Evolutionary conservation across 2,329 filamentous ascomycete genomes (phyloP), one percentile per base, ranked within the genome.

Genomic region (Exserohilum rostratum): DNA sequence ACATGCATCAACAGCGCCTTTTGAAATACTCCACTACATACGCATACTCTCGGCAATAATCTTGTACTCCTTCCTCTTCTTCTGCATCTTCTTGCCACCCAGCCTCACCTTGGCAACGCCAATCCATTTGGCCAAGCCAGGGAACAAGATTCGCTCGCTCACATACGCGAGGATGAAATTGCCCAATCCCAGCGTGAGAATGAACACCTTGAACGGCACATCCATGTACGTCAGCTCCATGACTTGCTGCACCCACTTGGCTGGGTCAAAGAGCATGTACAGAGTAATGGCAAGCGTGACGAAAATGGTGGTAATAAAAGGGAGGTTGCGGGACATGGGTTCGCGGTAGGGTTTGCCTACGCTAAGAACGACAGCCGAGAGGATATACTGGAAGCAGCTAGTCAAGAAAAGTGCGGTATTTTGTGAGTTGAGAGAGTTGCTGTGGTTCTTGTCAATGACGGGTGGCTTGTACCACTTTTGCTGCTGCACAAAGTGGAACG

Each of bases 321-420:
- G 95, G 70, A 90, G 85, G 70, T 99, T 99, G 55, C 89, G 83
- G 15, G 80, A 80, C 79, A 92, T 91, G 13, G 85, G 84, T 66
- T 95, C 90, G 49, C 95, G 84, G 78, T 96, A 99, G 0, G 95
- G 95, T 30, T 85, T 87, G 1, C 95, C 96, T n/a, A 95, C 91
- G 65, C 90, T 96, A 27, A 99, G 82, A 1, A 98, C 89, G 34
- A 98, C 83, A 3, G 91, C 95, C 0, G 91, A 90, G 18, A 97
- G 82, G 33, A 96, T 96, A 74, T 99, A 99, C 73, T 98, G 93
- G 69, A 93, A 98, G 73, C 92, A 97, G 1, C 90, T 96, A 5
- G 93, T 81, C 27, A 98, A 78, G 79, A 99, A 99, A 1, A 99
- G 79, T 0, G 90, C 87, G 0, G 93, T 96, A 68, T 99, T 98